Conservation (phyloP, 805 yeast genomes). For the Ogataea ganodermae region DNA sequence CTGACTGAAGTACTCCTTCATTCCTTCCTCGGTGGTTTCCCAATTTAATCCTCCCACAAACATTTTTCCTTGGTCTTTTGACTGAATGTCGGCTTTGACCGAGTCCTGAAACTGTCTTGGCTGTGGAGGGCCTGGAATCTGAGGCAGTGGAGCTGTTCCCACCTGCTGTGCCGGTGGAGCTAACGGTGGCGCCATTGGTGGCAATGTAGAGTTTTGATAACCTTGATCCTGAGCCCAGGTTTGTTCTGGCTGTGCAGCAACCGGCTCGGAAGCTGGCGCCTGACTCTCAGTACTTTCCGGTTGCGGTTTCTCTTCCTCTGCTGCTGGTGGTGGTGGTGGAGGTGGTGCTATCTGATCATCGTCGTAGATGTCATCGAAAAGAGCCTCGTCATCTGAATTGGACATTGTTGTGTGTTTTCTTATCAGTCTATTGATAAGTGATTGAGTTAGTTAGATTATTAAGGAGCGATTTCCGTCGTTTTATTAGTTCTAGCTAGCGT, state of each 20-base stretch:
- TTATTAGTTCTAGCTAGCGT: constrained; percentile 12
- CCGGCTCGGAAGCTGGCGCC: no score
- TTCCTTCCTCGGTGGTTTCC: constrained; percentile 92
- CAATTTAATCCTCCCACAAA: constrained; percentile 96
- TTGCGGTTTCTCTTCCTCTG: constrained; percentile 8
- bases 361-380: constrained; percentile 85
- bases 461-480: constrained; percentile 11
- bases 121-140: constrained; percentile 15
- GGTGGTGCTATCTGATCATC: constrained; percentile 30
- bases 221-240: constrained; percentile 14
- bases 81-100: constrained; percentile 50
- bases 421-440: background rate
- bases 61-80: constrained; percentile 84
- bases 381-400: constrained; percentile 83
- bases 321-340: constrained; percentile 14
- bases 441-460: background rate
- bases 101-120: constrained; percentile 27
- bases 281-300: constrained; percentile 7
- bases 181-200: constrained; percentile 18
- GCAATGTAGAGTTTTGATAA: constrained; percentile 1
- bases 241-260: constrained; percentile 21
- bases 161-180: background rate
- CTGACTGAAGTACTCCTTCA: constrained; percentile 79
- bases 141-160: constrained; percentile 1
- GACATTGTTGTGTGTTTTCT: constrained; percentile 46